Evolutionary conservation across 1,139 yeast species (phyloP), one percentile per base, ranked within the genome.

Genomic region (Blastobotrys aristatus): DNA sequence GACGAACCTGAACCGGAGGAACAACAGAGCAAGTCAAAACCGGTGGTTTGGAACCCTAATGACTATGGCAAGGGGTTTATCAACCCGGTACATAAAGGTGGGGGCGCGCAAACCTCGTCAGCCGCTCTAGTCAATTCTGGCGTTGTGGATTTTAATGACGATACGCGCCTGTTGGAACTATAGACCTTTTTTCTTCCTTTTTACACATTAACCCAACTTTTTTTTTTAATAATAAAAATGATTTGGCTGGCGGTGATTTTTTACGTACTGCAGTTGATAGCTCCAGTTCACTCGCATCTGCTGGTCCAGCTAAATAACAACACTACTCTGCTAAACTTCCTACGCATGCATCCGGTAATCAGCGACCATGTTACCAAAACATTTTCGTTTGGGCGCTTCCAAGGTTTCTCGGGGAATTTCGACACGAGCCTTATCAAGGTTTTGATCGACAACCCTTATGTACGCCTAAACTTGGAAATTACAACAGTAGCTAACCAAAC

Each of bases 61-160:
- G 38, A 54, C 47, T 47, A 59, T 53, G 55, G 64, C 55, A 57
- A 58, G 62, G 55, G 58, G 53, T 50, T 71, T 63, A 67, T 71
- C 64, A 40, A 59, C 40, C 63, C 64, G 4, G 43, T 44, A 24
- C 56, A 54, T 40, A 38, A 42, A 26, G 43, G 45, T 18, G 27
- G 24, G 10, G 27, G 27, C 10, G 10, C 27, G 5, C 5, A 5
- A 5, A 24, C 27, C 10, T 6, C 27, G 5, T 6, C 27, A 5
- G 27, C 27, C 27, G 27, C 27, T 6, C n/a, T n/a, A n/a, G n/a
- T n/a, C n/a, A 5, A 24, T 5, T 24, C 27, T 22, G 43, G 46
- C 2, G 44, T 49, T 3, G 52, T 54, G 26, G 49, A 53, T 40
- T 42, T 45, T 18, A 53, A 51, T 36, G 55, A 55, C 21, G 60